Conservation (phyloP, 805 yeast genomes). For the Citeromyces matritensis region DNA sequence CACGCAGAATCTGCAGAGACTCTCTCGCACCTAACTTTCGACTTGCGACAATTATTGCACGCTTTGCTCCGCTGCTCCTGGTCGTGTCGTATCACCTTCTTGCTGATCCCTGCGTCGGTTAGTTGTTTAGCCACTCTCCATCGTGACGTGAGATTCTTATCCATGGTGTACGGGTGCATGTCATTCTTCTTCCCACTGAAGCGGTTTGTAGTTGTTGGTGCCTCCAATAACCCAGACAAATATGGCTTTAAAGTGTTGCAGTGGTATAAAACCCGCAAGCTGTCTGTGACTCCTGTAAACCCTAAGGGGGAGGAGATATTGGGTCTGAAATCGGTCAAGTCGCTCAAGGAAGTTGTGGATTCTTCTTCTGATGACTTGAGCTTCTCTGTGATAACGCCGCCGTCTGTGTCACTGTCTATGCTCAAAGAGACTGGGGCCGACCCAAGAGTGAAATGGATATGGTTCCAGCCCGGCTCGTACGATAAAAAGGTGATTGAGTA, state of each 20-base stretch:
- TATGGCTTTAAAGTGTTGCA: constrained; percentile 54
- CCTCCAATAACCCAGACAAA: constrained; percentile 45
- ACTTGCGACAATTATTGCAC: constrained; percentile 44
- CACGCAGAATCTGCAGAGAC: constrained; percentile 28
- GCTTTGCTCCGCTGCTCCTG: constrained; percentile 28
- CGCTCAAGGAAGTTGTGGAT: constrained; percentile 4
- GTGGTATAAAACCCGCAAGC: constrained; percentile 46
- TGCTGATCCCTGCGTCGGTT: constrained; percentile 3
- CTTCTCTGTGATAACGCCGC: constrained; percentile 66
- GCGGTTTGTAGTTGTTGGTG: constrained; percentile 54
- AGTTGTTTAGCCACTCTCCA: constrained; percentile 4
- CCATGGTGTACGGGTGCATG: too few species aligned
- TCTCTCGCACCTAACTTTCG: constrained; percentile 45
- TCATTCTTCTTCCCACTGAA: too few species aligned
- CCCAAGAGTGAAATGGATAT: constrained; percentile 32
- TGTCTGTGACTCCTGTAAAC: constrained; percentile 55
- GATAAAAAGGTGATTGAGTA: constrained; percentile 30
- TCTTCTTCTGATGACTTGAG: constrained; percentile 27
- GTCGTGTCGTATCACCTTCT: constrained; percentile 3
- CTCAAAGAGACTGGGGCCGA: constrained; percentile 20
- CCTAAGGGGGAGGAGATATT: constrained; percentile 32
- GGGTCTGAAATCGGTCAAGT: constrained; percentile 4
- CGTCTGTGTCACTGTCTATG: constrained; percentile 33
- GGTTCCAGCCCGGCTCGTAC: constrained; percentile 82
- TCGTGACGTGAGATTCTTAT: too few species aligned